These are phyloP conservation scores for Panellus pusillus DNA, from an alignment of 768 basidiomycete genomes.

Conservation along the genomic window DNA sequence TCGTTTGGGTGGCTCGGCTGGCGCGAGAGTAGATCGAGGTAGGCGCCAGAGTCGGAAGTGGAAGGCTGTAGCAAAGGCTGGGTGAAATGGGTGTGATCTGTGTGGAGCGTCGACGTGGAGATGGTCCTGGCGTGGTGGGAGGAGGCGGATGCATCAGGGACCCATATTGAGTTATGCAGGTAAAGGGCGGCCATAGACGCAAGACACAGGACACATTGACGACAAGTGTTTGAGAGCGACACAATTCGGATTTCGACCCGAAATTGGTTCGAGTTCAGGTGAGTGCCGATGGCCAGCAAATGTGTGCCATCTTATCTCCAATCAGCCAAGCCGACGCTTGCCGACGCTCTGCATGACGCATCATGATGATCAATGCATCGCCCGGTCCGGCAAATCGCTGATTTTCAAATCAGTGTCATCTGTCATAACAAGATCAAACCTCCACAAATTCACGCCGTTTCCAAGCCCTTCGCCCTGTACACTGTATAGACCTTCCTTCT, in stretches of 20 bases:
- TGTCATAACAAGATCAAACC: too few relatives aligned
- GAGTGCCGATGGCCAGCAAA: too few relatives aligned
- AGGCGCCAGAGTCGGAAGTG: conserved; percentile 30
- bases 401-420: too few relatives aligned
- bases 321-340: too few relatives aligned
- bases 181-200: conserved; percentile 57
- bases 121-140: conserved; percentile 42
- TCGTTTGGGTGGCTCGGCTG: conserved; percentile 31
- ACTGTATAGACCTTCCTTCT: too few relatives aligned
- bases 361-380: too few relatives aligned
- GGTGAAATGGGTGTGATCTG: conserved; percentile 39
- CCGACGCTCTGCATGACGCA: too few relatives aligned
- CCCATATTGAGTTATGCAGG: conserved; percentile 55
- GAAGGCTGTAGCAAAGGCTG: conserved; percentile 42
- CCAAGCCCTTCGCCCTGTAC: too few relatives aligned
- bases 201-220: conserved; percentile 19
- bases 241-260: not conserved
- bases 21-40: conserved; percentile 34
- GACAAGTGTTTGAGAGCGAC: conserved; percentile 3
- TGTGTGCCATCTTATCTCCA: too few relatives aligned
- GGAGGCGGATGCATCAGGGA: conserved; percentile 38
- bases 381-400: too few relatives aligned
- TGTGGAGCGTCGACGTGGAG: conserved; percentile 30
- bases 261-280: too few relatives aligned
- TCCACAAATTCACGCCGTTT: too few relatives aligned